Evolutionary conservation across 2,329 filamentous ascomycete species (phyloP).

Genomic region (Kalmusia sp.): DNA sequence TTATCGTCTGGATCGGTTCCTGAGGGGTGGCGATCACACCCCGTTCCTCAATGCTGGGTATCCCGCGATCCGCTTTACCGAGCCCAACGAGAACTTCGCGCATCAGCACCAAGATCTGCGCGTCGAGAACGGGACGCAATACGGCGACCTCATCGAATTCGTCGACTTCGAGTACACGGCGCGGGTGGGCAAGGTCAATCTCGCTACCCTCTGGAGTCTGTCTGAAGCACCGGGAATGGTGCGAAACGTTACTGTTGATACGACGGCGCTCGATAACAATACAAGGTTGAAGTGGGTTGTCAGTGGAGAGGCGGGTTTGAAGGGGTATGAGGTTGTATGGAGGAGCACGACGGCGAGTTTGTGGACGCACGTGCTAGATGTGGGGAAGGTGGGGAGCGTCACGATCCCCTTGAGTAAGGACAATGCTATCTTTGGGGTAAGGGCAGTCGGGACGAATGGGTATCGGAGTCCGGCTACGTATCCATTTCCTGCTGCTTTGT

Average conservation of each 20-base stretch:
- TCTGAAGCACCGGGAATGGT: conserved; percentile 60
- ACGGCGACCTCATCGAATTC: conserved; percentile 63
- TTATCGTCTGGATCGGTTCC: conserved; percentile 63
- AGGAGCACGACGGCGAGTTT: conserved; percentile 58
- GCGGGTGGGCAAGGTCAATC: conserved; percentile 62
- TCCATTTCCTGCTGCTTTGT: conserved; percentile 43
- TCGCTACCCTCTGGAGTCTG: conserved; percentile 61
- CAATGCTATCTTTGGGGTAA: conserved; percentile 64
- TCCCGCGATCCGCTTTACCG: conserved; percentile 63
- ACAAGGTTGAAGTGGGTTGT: conserved; percentile 58
- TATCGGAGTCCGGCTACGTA: conserved; percentile 58
- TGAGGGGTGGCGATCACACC: conserved; percentile 64
- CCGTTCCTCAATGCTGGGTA: conserved; percentile 64
- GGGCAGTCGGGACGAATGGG: conserved; percentile 60
- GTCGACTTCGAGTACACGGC: conserved; percentile 64
- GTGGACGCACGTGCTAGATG: conserved; percentile 58
- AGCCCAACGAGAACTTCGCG: conserved; percentile 63
- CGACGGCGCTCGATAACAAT: conserved; percentile 57
- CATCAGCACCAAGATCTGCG: conserved; percentile 66
- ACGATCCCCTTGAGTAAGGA: conserved; percentile 63
- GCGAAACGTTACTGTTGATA: conserved; percentile 58
- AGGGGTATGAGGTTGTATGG: conserved; percentile 65
- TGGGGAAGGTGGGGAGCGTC: conserved; percentile 56
- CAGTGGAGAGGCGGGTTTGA: conserved; percentile 50
- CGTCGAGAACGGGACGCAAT: conserved; percentile 58